Base-by-base conservation (phyloP, 441 rosid genomes). In the Omphalea diandra region DNA sequence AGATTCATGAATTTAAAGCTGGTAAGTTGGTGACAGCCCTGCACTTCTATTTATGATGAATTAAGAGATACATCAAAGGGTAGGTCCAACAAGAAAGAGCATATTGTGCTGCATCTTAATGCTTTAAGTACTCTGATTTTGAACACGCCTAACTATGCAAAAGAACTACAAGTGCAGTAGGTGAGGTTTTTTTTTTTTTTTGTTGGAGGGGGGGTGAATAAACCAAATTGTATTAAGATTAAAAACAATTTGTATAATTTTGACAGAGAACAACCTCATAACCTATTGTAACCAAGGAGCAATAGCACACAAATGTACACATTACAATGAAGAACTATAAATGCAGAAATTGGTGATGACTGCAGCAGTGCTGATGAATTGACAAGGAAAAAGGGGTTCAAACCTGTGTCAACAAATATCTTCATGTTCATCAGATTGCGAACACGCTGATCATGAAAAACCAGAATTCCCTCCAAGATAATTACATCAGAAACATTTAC, bases 401-500 rank as follows among this genome's bases (percentile, higher is more conserved):
- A 64, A 94, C 99, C 97, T 82, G 99, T 83, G 75, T 94, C 99
- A 60, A 92, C 99, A 73, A 94, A 94, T 67, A 94, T 92, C 84
- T 92, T 94, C 98, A 94, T 83, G 73, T 88, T 82, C 99, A 94
- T 94, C 67, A 89, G 81, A 77, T 86, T 86, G 32, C 99, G 90
- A 75, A 94, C 97, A 69, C 78, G 88, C 52, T 83, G 91, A 68
- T 94, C 98, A 78, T 94, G 98, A 61, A 94, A 94, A 57, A 94
- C 94, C 44, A 94, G 82, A 79, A 94, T 94, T 71, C 99, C 99
- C 85, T 92, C 98, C 86, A 94, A 75, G 74, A 94, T 94, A 50
- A 94, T 92, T 63, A 94, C 99, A 85, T 94, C 99, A 69, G 97
- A 94, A 71, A 89, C 97, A 84, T 94, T 94, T 58, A 94, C 98